Base-by-base conservation (phyloP, 2,329 filamentous ascomycete genomes). In the Pyrenochaeta sp. region DNA sequence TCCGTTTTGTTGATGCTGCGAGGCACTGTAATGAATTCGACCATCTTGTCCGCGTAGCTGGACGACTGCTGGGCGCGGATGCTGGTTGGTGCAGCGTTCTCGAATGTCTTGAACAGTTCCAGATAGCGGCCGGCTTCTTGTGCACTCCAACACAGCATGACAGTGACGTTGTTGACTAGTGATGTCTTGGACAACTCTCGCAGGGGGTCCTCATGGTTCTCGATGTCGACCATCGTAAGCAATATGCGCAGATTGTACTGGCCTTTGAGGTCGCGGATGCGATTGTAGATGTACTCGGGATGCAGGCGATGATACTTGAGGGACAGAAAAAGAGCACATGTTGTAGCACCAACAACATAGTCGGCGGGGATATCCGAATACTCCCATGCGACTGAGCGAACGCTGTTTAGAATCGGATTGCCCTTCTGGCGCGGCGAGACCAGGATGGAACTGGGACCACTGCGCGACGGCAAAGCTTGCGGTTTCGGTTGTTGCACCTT, bases 271-370 rank as follows among this genome's bases (percentile, higher is more conserved):
- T 89, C 88, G 51, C 91, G 90, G 67, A 99, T 96, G 56, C 95
- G 90, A 25, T 90, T 93, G 81, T 98, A 98, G 71, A 99, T 92
- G 81, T 99, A 99, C 79, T 99, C 95, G 0, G 95, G 95, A 74
- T 99, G 95, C 51, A 99, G 85, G 28, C 94, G 92, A 78, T 99
- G 95, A 78, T 99, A 99, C 78, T 98, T 99, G 53, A 99, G 85
- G 47, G 92, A 96, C 42, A 99, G 82, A 74, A 98, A 99, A 5
- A 99, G 84, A 0, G 92, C 93, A 72, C 94, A 97, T 6, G 93
- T 96, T 0, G 93, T 96, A 42, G 86, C 75, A 0, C 95, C 94
- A 47, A 98, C 83, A 8, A 94, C 90, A 76, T 96, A 99, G 79
- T 99, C 95, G 32, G 94, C 92, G 1, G 91, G 90, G n/a, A 97